Evolutionary conservation across 495 filamentous ascomycete species (phyloP), one percentile per base, ranked within the genome.

Genomic region (Penicillium coffeae): DNA sequence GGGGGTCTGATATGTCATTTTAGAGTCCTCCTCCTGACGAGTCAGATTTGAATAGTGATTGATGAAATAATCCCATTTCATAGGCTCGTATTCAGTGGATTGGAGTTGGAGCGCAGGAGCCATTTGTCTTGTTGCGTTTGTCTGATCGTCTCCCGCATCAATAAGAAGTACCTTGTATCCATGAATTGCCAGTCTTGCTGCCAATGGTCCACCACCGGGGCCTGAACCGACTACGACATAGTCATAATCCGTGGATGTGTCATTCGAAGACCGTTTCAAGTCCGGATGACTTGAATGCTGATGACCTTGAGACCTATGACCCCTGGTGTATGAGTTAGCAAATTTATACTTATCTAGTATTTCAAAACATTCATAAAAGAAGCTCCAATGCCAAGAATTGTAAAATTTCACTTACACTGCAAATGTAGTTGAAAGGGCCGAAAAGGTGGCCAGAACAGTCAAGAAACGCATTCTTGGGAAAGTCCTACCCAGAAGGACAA

Each of bases 161-260:
- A 86, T 62, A 12, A 86, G 65, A 9, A 85, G 70, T 2, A 79
- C 78, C 33, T 67, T 78, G 52, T 72, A 74, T 10, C 80, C 81
- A 18, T 77, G 79, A 38, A 76, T 63, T 3, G 80, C 82, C 9
- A 86, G 72, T n/a, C 79, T 69, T 9, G 74, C 73, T 3, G 82
- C 81, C 3, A 86, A 62, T 6, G 81, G 80, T 0, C 78, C 82
- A 30, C 82, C 82, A 21, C 83, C 83, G 6, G 82, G 72, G 8
- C 82, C 83, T 30, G 72, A 77, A 21, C 83, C 83, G 6, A 86
- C 76, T 21, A 86, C 68, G 42, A 86, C 76, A 63, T 85, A 85
- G 47, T 86, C 83, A 57, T 84, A 83, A n/a, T 60, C 55, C 13
- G 46, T 8, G 16, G 27, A 34, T 9, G 42, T 40, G 8, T 30